A percentile compares a stretch with the other conserved stretches of the same genome.
phyloP scores from a whole-genome alignment of 2,329 filamentous ascomycete species.

The Fusarium longipes region DNA sequence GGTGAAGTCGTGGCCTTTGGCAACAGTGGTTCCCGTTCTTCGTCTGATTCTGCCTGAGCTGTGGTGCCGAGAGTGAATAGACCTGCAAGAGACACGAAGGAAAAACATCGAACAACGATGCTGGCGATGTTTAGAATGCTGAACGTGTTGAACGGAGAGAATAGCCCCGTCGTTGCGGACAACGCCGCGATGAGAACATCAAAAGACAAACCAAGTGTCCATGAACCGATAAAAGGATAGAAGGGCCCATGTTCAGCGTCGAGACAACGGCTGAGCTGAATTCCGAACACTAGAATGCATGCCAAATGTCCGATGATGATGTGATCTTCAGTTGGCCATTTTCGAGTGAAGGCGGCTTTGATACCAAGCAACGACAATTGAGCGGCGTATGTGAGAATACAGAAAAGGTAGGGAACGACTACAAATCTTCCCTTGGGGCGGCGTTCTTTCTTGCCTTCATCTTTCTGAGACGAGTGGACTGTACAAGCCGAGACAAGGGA shows the following conservation, averaged over 20 bases:
- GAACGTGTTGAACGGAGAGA: slow-evolving; percentile 21
- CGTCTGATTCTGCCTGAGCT: slow-evolving; percentile 55
- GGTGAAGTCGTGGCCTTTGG: slow-evolving; percentile 46
- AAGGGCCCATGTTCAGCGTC: slow-evolving; percentile 64
- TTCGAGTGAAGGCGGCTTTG: slow-evolving; percentile 49
- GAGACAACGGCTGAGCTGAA: slow-evolving; percentile 66
- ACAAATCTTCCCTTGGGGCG: slow-evolving; percentile 41
- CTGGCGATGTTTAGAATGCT: slow-evolving; percentile 43
- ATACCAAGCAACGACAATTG: slow-evolving; percentile 58
- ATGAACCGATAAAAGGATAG: slow-evolving; percentile 73
- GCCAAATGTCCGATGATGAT: slow-evolving; percentile 68
- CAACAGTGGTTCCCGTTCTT: slow-evolving; percentile 70
- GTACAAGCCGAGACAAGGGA: slow-evolving; percentile 65
- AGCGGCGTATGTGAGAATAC: slow-evolving; percentile 59
- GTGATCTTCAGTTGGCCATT: slow-evolving; percentile 60
- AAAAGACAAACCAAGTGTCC: slow-evolving; percentile 66
- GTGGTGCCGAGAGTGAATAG: slow-evolving; percentile 27
- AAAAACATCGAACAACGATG: slow-evolving; percentile 33
- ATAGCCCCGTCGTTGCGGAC: slow-evolving; percentile 15
- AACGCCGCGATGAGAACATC: slow-evolving; percentile 62
- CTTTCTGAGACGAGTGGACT: slow-evolving; percentile 58
- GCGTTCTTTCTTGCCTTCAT: slow-evolving; percentile 23
- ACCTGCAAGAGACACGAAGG: slow-evolving; percentile 32
- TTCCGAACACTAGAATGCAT: slow-evolving; percentile 72
- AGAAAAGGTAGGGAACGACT: slow-evolving; percentile 58